Percentiles rank a stretch among this genome's conserved stretches.
phyloP scores from a whole-genome alignment of 306 rosid genomes.

The Abrus pulchellus region DNA sequence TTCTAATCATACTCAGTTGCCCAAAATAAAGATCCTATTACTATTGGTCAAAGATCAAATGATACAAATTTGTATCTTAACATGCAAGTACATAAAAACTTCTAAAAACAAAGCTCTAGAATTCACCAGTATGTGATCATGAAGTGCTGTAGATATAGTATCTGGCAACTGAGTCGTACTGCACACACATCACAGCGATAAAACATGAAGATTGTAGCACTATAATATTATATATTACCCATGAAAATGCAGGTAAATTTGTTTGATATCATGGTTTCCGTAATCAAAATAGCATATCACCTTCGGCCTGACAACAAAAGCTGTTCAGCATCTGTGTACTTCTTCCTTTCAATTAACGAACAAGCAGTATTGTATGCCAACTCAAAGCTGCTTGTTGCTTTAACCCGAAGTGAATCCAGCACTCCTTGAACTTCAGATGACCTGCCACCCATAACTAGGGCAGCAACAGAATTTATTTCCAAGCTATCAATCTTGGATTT shows the following conservation, averaged over 20 bases:
- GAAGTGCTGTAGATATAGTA: constrained; percentile 12
- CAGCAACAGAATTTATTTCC: constrained; percentile 88
- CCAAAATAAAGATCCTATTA: constrained; percentile 4
- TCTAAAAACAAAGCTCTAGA: constrained; percentile 15
- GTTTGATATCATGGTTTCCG: constrained; percentile 38
- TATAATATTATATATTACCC: background rate
- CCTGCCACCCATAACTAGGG: constrained; percentile 84
- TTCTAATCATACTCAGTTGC: constrained; percentile 11
- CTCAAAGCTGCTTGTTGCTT: constrained; percentile 91
- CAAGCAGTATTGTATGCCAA: constrained; percentile 95
- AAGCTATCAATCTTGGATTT: constrained; percentile 80
- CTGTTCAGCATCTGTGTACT: constrained; percentile 88
- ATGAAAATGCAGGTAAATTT: constrained; percentile 33
- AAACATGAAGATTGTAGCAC: background rate
- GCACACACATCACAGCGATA: background rate
- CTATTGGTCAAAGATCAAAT: constrained; percentile 12
- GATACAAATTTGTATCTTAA: constrained; percentile 14
- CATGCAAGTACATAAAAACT: constrained; percentile 5
- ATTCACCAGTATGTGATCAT: background rate
- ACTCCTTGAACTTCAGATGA: constrained; percentile 83
- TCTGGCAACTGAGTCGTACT: constrained; percentile 18
- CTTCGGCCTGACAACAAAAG: constrained; percentile 85
- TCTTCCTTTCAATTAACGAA: constrained; percentile 75
- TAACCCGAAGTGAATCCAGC: constrained; percentile 77
- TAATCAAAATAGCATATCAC: constrained; percentile 55